phyloP scores from a whole-genome alignment of 495 filamentous ascomycete species.

The Choiromyces venosus region DNA sequence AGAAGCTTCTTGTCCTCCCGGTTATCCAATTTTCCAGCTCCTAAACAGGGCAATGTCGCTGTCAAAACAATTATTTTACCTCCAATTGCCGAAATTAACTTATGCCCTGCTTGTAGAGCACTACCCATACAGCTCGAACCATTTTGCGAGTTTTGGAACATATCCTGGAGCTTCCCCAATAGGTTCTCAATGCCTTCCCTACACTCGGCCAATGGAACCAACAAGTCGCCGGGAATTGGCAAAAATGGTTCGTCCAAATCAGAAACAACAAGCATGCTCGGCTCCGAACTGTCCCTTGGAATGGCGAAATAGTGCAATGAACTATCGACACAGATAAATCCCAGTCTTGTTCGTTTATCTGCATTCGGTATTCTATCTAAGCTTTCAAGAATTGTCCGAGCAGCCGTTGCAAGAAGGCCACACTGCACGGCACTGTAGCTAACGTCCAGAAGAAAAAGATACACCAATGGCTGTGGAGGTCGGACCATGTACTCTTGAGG shows the following conservation, averaged over 20 bases:
- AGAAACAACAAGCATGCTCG: conserved; percentile 86
- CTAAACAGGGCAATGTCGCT: conserved; percentile 83
- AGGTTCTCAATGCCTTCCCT: conserved; percentile 85
- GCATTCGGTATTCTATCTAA: conserved; percentile 96
- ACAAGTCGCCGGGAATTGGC: conserved; percentile 84
- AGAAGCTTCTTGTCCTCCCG: conserved; percentile 95
- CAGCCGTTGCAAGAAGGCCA: conserved; percentile 89
- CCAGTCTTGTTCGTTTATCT: conserved; percentile 82
- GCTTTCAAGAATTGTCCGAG: conserved; percentile 89
- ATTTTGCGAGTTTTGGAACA: conserved; percentile 93
- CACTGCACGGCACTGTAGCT: conserved; percentile 86
- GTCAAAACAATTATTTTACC: conserved; percentile 91
- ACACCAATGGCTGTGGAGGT: conserved; percentile 94
- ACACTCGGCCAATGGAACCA: conserved; percentile 85
- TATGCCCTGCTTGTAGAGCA: conserved; percentile 86
- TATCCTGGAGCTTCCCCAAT: conserved; percentile 82
- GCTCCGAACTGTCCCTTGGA: conserved; percentile 77
- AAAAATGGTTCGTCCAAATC: conserved; percentile 97
- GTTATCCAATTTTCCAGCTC: conserved; percentile 84
- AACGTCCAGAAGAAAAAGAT: conserved; percentile 94
- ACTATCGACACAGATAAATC: conserved; percentile 93
- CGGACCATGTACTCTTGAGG: conserved; percentile 99
- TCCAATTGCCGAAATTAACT: conserved; percentile 84
- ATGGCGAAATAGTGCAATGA: conserved; percentile 94
- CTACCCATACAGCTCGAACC: conserved; percentile 85